Conservation (phyloP, 768 basidiomycete genomes). For the Russula lepida region DNA sequence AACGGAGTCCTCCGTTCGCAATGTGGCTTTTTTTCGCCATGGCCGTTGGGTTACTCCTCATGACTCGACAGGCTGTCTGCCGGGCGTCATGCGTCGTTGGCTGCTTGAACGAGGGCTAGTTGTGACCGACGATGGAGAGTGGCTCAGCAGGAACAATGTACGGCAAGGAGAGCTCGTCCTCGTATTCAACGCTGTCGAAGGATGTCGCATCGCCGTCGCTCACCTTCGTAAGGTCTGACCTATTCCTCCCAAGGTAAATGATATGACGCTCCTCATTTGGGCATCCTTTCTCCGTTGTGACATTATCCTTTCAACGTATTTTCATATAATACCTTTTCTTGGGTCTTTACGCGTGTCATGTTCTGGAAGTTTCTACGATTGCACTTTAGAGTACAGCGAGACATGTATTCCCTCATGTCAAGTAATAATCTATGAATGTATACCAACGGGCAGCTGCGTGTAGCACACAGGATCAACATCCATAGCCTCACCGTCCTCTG, state of each 20-base stretch:
- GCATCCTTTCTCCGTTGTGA: not conserved
- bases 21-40: slow-evolving; percentile 56
- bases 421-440: not conserved
- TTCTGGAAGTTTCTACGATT: not conserved
- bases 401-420: not conserved
- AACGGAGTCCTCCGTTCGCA: slow-evolving; percentile 64
- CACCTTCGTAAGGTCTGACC: not conserved
- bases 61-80: slow-evolving; percentile 54
- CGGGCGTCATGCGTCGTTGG: slow-evolving; percentile 63
- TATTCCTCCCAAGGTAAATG: not conserved
- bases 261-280: not conserved
- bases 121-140: slow-evolving; percentile 26
- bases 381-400: not conserved
- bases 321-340: not conserved
- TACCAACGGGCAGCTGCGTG: not conserved
- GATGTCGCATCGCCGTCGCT: slow-evolving; percentile 45
- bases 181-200: slow-evolving; percentile 64
- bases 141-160: slow-evolving; percentile 30
- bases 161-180: slow-evolving; percentile 51
- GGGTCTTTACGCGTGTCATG: not conserved
- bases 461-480: slow-evolving; percentile 17
- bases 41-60: slow-evolving; percentile 60
- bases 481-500: slow-evolving; percentile 30
- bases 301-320: not conserved
- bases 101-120: slow-evolving; percentile 53